A percentile compares a stretch with the other conserved stretches of the same genome.
These are phyloP conservation scores for Hymenoscyphus albidus DNA, from an alignment of 2,329 filamentous ascomycete genomes.

Conservation along the genomic window DNA sequence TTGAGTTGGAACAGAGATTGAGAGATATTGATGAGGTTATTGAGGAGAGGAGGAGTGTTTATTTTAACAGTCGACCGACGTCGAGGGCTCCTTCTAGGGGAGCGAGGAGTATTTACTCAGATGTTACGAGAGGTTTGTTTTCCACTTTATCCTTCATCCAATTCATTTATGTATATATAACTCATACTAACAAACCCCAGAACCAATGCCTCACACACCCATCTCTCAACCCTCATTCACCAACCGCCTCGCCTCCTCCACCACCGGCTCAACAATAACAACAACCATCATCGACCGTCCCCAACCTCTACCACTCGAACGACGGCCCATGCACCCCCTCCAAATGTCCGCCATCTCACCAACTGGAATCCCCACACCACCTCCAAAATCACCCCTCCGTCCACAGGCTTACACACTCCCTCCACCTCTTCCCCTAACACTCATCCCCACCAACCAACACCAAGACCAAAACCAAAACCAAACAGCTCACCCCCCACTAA, in stretches of 20 bases:
- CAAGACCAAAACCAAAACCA: not conserved
- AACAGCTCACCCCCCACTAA: conserved; percentile 48
- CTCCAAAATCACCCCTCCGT: conserved; percentile 12
- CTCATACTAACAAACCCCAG: conserved; percentile 33
- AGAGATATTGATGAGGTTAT: conserved; percentile 57
- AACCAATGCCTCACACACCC: conserved; percentile 53
- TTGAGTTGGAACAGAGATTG: conserved; percentile 56
- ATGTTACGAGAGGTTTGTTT: conserved; percentile 4
- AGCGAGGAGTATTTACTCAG: conserved; percentile 28
- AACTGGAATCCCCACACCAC: conserved; percentile 19
- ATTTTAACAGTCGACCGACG: conserved; percentile 36
- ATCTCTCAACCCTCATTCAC: conserved; percentile 40
- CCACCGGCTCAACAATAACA: conserved; percentile 30
- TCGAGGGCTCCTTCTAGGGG: conserved; percentile 28
- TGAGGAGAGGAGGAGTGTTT: conserved; percentile 55
- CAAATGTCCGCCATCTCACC: conserved; percentile 34
- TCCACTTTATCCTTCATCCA: too few species aligned
- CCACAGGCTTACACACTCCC: conserved; percentile 18
- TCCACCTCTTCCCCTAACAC: conserved; percentile 51
- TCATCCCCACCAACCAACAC: conserved; percentile 40
- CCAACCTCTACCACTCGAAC: conserved; percentile 37
- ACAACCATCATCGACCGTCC: conserved; percentile 26
- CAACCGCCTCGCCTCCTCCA: not conserved
- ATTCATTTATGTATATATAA: not conserved
- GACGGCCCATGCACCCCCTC: conserved; percentile 32